phyloP scores from a whole-genome alignment of 306 rosid genomes.

The Arachis hypogaea region DNA sequence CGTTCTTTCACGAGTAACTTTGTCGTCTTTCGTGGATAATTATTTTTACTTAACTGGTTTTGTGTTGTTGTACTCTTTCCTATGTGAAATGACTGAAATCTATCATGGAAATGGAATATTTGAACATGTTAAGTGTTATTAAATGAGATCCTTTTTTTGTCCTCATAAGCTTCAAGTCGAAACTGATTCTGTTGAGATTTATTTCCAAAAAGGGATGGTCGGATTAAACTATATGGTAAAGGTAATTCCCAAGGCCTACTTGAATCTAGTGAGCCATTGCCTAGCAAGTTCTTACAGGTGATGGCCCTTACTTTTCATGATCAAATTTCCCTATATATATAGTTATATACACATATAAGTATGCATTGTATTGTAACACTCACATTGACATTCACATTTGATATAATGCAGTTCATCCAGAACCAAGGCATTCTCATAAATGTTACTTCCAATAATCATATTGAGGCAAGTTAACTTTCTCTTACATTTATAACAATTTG shows the following conservation, averaged over 20 bases:
- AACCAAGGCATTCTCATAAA: constrained; percentile 76
- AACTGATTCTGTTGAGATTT: constrained; percentile 27
- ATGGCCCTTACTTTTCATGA: constrained; percentile 20
- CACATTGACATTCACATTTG: constrained; percentile 9
- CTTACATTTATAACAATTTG: constrained; percentile 5
- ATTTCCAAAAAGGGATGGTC: constrained; percentile 67
- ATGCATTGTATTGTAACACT: constrained; percentile 15
- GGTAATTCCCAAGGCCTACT: constrained; percentile 78
- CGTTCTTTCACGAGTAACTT: no score
- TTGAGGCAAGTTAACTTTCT: constrained; percentile 68
- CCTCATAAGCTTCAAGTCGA: not conserved
- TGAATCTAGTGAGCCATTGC: constrained; percentile 63
- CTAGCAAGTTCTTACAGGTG: constrained; percentile 89
- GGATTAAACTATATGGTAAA: constrained; percentile 76
- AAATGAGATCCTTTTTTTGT: not conserved
- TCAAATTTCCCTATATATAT: constrained; percentile 15
- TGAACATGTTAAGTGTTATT: constrained; percentile 21
- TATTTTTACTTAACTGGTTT: constrained; percentile 9
- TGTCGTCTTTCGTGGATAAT: not conserved
- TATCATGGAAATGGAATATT: constrained; percentile 22
- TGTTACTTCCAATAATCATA: constrained; percentile 63
- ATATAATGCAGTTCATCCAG: constrained; percentile 68
- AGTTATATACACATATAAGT: not conserved
- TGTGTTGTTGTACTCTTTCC: not conserved
- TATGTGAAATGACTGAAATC: not conserved